phyloP scores from a whole-genome alignment of 2,329 filamentous ascomycete species.

The Colletotrichum karsti region DNA sequence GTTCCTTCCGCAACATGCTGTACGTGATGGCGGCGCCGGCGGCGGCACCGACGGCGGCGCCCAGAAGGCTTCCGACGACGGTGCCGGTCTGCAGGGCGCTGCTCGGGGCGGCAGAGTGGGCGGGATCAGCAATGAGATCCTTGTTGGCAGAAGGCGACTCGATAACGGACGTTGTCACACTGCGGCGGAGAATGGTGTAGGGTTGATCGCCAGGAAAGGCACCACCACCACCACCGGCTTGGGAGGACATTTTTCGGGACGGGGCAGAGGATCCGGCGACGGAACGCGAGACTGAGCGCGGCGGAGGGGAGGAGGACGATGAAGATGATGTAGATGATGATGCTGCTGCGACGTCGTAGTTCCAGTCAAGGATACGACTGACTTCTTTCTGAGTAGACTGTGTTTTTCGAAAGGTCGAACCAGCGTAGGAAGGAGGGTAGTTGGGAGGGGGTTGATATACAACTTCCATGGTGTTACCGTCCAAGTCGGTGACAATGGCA shows the following conservation, averaged over 20 bases:
- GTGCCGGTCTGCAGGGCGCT: constrained; percentile 61
- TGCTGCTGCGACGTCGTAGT: constrained; percentile 53
- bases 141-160: constrained; percentile 31
- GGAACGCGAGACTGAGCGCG: neutral
- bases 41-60: constrained; percentile 80
- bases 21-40: constrained; percentile 72
- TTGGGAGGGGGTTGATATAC: constrained; percentile 60
- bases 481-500: constrained; percentile 77
- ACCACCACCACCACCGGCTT: constrained; percentile 29
- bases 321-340: no score
- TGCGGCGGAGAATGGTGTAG: constrained; percentile 39
- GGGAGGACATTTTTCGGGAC: constrained; percentile 31
- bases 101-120: constrained; percentile 33
- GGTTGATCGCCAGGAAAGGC: constrained; percentile 32
- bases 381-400: constrained; percentile 48
- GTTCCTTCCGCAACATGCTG: constrained; percentile 72
- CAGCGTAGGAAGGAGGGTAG: constrained; percentile 43
- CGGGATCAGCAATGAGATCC: constrained; percentile 29
- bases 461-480: constrained; percentile 86
- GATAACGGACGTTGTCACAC: constrained; percentile 44
- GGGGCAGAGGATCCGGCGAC: constrained; percentile 6
- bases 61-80: constrained; percentile 79
- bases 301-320: neutral
- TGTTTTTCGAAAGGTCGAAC: constrained; percentile 43
- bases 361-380: constrained; percentile 58